Evolutionary conservation across 176 grass and related monocot genomes (phyloP).

Genomic region (Puccinellia tenuiflora): DNA sequence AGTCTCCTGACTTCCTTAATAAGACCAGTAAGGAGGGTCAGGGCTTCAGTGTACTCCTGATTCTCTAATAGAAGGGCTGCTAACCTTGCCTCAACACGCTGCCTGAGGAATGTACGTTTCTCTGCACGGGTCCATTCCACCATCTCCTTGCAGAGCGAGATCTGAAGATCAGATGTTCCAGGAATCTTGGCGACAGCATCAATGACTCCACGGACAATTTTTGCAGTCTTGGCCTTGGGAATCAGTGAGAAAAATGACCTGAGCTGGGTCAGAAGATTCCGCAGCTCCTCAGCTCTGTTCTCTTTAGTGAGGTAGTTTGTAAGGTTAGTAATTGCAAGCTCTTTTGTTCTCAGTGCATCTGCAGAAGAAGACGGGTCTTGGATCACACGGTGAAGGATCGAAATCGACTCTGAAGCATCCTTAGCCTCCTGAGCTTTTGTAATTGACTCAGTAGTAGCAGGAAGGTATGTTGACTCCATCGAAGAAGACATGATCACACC

Average conservation of each 20-base stretch:
- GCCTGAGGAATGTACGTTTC: background rate
- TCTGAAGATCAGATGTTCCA: constrained; percentile 9
- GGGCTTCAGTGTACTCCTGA: constrained; percentile 1
- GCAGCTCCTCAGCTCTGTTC: constrained; percentile 3
- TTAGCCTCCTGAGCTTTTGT: constrained; percentile 8
- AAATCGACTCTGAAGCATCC: constrained; percentile 8
- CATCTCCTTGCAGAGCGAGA: constrained; percentile 10
- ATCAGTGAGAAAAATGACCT: constrained; percentile 4
- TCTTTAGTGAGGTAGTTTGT: constrained; percentile 8
- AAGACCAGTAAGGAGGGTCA: background rate
- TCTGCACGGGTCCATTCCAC: constrained; percentile 3
- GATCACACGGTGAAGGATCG: background rate
- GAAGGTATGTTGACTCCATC: background rate
- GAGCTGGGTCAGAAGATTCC: background rate
- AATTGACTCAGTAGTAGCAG: constrained; percentile 11
- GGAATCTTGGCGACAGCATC: constrained; percentile 8
- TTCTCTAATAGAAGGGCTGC: background rate
- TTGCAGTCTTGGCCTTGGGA: constrained; percentile 15
- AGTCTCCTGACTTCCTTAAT: constrained; percentile 17
- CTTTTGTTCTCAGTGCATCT: constrained; percentile 2
- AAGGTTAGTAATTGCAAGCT: constrained; percentile 4
- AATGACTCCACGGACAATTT: constrained; percentile 11
- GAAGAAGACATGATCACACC: constrained; percentile 2
- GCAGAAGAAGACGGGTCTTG: background rate
- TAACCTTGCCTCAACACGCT: constrained; percentile 9